Conservation (phyloP, 2,329 filamentous ascomycete species). For the Atkinsonella texensis region DNA sequence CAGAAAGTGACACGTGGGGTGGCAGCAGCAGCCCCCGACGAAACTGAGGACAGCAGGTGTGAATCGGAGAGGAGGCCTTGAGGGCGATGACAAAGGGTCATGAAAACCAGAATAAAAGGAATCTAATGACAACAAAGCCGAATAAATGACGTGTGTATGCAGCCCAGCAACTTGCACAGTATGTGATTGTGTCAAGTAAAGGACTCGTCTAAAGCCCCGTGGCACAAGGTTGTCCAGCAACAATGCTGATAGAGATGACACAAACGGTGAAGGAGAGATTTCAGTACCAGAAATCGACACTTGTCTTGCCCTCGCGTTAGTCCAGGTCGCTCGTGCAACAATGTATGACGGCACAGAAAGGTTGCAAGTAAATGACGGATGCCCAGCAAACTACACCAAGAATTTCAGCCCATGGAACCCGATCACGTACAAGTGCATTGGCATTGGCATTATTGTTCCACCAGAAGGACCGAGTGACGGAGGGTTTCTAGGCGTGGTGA, state of each 20-base stretch:
- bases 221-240: background rate
- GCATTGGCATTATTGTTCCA: conserved; percentile 1
- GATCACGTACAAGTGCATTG: conserved; percentile 1
- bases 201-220: background rate
- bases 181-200: background rate
- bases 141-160: background rate
- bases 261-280: background rate
- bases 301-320: background rate
- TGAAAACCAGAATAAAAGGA: too few species aligned
- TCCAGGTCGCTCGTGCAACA: conserved; percentile 1
- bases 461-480: background rate
- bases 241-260: background rate
- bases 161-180: background rate
- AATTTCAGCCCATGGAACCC: background rate
- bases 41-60: background rate
- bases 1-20: background rate
- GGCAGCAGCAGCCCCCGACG: background rate
- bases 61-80: background rate
- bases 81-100: too few species aligned
- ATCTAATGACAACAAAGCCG: too few species aligned
- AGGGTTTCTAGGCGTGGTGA: background rate
- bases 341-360: background rate
- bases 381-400: conserved; percentile 1
- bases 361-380: background rate
- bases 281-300: background rate